Evolutionary conservation across 2,329 filamentous ascomycete species (phyloP), one percentile per base, ranked within the genome.

Genomic region (Lasiodiplodia citricola): DNA sequence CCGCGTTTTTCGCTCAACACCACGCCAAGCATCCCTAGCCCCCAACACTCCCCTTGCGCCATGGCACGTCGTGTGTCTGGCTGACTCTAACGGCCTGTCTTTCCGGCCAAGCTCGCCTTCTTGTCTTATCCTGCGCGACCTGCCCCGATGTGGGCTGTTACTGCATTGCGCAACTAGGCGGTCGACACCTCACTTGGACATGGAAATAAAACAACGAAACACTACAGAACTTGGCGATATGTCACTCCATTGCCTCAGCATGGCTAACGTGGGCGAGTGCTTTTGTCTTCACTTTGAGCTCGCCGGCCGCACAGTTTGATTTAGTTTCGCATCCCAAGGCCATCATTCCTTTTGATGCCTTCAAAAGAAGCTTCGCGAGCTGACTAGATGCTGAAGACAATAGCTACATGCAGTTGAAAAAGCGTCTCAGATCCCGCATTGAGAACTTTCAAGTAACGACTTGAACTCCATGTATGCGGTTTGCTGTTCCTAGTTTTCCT

Each of bases 1-100:
- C 60, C 60, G 60, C 60, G 60, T 64, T 64, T 64, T 66, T 35
- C 50, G 44, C 47, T 56, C 60, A 66, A 66, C 63, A 66, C 63
- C 63, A 66, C 38, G 63, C 63, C 63, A 66, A 66, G 51, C 63
- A 66, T 66, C 63, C 16, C 31, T 41, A 31, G 23, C 25, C 16
- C 25, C 56, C 21, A n/a, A 2, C 41, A 23, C 55, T 41, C 31
- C 31, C 31, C 8, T 35, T 35, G 31, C 7, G 31, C 8, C 31
- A n/a, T 35, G 35, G 21, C 21, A 23, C 55, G 25, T 4, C 6
- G 21, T 21, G n/a, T 21, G 18, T 21, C 44, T 21, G 44, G 10
- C 44, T 35, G 31, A 35, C 31, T 35, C 31, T 5, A 10, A 7
- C 7, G 18, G 18, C n/a, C 44, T 47, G 44, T 18, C 8, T 21